These are phyloP conservation scores for Verticillium nonalfalfae DNA, from an alignment of 2,329 filamentous ascomycete genomes.

Conservation along the genomic window DNA sequence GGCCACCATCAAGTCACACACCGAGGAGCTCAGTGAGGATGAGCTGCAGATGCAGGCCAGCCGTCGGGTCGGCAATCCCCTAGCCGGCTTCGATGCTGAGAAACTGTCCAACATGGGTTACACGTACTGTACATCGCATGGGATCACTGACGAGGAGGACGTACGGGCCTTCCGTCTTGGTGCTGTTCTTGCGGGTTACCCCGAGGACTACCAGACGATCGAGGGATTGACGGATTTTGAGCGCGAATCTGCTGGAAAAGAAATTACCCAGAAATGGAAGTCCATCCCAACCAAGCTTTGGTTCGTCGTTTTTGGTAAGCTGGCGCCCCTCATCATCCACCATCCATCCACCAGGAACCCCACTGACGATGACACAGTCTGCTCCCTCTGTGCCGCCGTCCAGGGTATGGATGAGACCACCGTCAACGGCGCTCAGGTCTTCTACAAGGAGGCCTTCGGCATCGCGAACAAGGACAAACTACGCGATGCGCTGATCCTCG, in stretches of 20 bases:
- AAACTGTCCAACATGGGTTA: neutral
- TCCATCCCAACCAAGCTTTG: constrained; percentile 51
- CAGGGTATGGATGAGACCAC: constrained; percentile 68
- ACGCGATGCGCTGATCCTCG: constrained; percentile 47
- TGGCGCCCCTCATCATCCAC: constrained; percentile 7
- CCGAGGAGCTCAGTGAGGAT: neutral
- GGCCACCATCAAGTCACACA: neutral
- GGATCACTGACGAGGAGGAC: constrained; percentile 47
- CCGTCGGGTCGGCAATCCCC: neutral
- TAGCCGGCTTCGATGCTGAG: neutral
- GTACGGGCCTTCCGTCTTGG: constrained; percentile 53
- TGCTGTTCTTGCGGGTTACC: constrained; percentile 49
- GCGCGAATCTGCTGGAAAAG: constrained; percentile 47
- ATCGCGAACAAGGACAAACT: constrained; percentile 45
- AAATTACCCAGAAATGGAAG: constrained; percentile 60
- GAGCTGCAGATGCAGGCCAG: neutral
- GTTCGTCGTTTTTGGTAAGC: constrained; percentile 50
- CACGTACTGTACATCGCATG: constrained; percentile 23
- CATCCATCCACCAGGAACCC: neutral
- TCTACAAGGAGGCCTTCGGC: constrained; percentile 56
- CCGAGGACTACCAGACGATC: constrained; percentile 41
- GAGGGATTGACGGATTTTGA: constrained; percentile 53
- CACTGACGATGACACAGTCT: constrained; percentile 28
- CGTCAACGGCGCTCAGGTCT: constrained; percentile 62
- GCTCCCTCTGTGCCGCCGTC: constrained; percentile 62